phyloP scores from a whole-genome alignment of 139 green algal species.

The Desmodesmus armatus region DNA sequence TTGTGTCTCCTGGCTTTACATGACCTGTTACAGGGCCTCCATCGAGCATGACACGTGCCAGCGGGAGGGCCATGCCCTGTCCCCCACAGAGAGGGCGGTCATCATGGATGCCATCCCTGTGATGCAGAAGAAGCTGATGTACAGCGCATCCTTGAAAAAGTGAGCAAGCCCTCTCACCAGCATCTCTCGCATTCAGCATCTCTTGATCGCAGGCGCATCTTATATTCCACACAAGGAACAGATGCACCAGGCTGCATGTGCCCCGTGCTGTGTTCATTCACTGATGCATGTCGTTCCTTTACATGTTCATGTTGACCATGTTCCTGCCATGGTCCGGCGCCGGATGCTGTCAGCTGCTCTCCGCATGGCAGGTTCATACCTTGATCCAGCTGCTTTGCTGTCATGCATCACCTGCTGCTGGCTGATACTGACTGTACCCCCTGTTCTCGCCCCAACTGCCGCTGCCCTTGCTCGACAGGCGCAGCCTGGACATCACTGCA shows the following conservation, averaged over 20 bases:
- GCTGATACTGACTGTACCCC: background rate
- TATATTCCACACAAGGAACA: background rate
- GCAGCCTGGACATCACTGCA: background rate
- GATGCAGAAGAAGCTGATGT: conserved; percentile 28
- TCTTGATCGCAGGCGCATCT: background rate
- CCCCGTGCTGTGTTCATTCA: background rate
- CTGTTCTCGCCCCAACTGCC: background rate
- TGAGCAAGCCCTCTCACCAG: conserved; percentile 7
- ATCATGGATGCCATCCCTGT: background rate
- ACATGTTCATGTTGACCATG: background rate
- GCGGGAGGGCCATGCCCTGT: conserved; percentile 14
- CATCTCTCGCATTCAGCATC: background rate
- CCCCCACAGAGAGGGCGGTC: conserved; percentile 3
- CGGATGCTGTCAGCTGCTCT: background rate
- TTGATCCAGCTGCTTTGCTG: background rate
- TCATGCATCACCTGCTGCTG: background rate
- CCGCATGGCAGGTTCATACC: too few species aligned
- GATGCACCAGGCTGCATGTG: background rate
- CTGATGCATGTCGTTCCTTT: background rate
- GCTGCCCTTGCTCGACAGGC: background rate
- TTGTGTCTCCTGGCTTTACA: too few species aligned
- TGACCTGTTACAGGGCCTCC: too few species aligned
- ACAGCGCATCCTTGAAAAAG: conserved; percentile 30
- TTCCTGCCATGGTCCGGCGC: background rate
- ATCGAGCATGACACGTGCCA: background rate